Conservation (phyloP, 306 rosid species). For the Quercus agrifolia region DNA sequence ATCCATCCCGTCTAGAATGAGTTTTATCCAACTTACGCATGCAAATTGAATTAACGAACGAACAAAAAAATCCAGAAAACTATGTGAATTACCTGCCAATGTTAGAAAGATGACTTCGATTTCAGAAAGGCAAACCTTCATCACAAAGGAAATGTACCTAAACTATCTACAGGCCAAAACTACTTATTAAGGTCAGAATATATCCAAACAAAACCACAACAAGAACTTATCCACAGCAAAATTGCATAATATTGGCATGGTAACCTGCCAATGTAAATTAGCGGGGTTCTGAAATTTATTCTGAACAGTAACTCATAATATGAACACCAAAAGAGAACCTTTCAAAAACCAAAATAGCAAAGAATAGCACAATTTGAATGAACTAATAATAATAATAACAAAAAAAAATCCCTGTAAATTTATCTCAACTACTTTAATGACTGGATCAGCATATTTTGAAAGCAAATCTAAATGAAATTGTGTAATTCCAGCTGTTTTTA, state of each 20-base stretch:
- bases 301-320: not conserved
- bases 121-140: not conserved
- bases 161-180: not conserved
- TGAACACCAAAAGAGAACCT: not conserved
- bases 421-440: not conserved
- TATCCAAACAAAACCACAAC: not conserved
- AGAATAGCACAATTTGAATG: not conserved
- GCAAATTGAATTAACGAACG: slow-evolving; percentile 30
- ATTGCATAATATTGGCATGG: not conserved
- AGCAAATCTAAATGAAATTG: not conserved
- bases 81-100: slow-evolving; percentile 29
- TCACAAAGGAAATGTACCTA: not conserved
- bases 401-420: not conserved
- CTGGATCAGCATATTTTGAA: not conserved
- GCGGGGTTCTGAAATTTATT: too few species aligned
- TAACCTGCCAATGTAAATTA: not conserved
- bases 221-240: not conserved
- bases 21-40: slow-evolving; percentile 47
- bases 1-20: slow-evolving; percentile 53
- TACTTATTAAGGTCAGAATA: not conserved
- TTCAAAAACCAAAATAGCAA: not conserved
- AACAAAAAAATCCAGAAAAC: slow-evolving; percentile 15
- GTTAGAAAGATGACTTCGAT: not conserved
- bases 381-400: not conserved
- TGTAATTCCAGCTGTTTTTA: not conserved